A percentile compares a stretch with the other conserved stretches of the same genome.
Evolutionary conservation across 805 yeast species (phyloP).

Genomic region (Peterozyma toletana): DNA sequence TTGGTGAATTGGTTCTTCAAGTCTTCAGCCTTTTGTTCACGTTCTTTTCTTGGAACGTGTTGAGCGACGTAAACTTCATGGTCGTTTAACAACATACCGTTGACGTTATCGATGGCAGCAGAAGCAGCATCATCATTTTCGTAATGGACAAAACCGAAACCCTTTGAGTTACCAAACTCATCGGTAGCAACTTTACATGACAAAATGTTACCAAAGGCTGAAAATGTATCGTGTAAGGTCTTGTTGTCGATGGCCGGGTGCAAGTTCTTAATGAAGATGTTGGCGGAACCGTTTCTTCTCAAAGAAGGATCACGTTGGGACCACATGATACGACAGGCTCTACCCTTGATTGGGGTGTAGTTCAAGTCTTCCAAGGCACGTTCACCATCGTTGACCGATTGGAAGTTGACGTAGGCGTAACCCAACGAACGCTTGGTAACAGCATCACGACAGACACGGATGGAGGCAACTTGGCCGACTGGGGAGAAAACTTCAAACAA

Average conservation of each 20-base stretch:
- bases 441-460: constrained; percentile 98
- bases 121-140: constrained; percentile 88
- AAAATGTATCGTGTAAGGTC: constrained; percentile 96
- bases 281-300: constrained; percentile 93
- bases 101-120: constrained; percentile 93
- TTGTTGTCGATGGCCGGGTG: constrained; percentile 98
- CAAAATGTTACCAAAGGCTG: constrained; percentile 92
- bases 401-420: constrained; percentile 97
- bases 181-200: constrained; percentile 97
- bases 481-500: constrained; percentile 92
- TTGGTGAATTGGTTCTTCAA: constrained; percentile 91
- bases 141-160: constrained; percentile 97
- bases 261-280: constrained; percentile 96
- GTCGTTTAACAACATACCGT: constrained; percentile 97
- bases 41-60: constrained; percentile 87
- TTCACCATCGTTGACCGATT: constrained; percentile 82
- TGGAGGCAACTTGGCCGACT: constrained; percentile 91
- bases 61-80: constrained; percentile 93
- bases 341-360: constrained; percentile 90
- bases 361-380: constrained; percentile 92
- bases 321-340: constrained; percentile 99
- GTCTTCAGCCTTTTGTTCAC: constrained; percentile 88
- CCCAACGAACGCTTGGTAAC: constrained; percentile 95
- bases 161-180: constrained; percentile 84
- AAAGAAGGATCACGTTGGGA: constrained; percentile 97